Base-by-base conservation (phyloP, 2,329 filamentous ascomycete genomes). In the Lasiodiplodia citricola region DNA sequence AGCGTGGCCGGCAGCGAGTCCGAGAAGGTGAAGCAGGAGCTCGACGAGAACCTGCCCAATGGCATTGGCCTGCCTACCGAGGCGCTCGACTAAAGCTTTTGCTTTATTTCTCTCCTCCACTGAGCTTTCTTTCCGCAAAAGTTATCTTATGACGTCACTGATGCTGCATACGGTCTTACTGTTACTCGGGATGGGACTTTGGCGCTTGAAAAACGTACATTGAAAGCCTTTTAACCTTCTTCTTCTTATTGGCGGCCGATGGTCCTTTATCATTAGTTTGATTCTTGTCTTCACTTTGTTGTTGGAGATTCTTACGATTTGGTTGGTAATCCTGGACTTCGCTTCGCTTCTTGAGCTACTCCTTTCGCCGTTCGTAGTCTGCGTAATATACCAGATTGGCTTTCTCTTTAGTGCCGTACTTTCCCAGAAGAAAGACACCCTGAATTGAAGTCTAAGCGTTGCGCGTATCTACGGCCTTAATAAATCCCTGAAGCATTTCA, bases 41-140 rank as follows among this genome's bases (percentile, higher is more conserved):
- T 76, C 52, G 74, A 76, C 69, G 71, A 78, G 56, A 74, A 73
- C 44, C 67, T 78, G 35, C 69, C 51, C 5, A 68, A 75, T 28
- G 73, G 73, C 35, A 69, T 78, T 28, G 73, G 73, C 51, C 70
- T 78, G 44, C 74, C 77, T 2, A 79, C 72, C 21, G 73, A 70
- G 5, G 75, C 78, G 57, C 76, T 60, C 65, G 65, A 67, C 25
- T 67, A 60, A 50, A 57, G 44, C 41, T 8, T n/a, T 6, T 21
- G 7, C n/a, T 47, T 18, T 8, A 21, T 8, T 47, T 21, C 18
- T 16, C 44, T 21, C 3, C 41, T n/a, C 44, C 44, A 47, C 41
- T 47, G 7, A 10, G 18, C 16, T 47, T n/a, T n/a, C 41, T n/a
- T 47, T 18, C 18, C 18, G 18, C n/a, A 47, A 47, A 47, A 47